phyloP scores from a whole-genome alignment of 331 rosid species.

The Acacia pycnantha region DNA sequence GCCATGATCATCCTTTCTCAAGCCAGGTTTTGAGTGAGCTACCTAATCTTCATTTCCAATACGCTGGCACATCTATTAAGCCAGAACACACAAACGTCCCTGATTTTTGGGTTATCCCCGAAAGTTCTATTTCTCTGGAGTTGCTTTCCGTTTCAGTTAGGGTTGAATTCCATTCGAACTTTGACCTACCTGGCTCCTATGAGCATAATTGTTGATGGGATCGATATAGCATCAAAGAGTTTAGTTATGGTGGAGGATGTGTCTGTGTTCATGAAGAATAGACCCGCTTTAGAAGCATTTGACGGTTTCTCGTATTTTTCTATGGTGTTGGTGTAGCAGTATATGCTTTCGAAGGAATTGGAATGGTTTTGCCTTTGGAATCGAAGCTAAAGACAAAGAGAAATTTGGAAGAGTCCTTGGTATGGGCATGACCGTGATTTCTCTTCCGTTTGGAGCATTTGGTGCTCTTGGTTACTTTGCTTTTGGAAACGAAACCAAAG shows the following conservation, averaged over 20 bases:
- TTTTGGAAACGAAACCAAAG: constrained; percentile 70
- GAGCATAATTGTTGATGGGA: constrained; percentile 45
- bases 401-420: constrained; percentile 65
- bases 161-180: constrained; percentile 66
- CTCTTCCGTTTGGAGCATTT: constrained; percentile 58
- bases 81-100: not conserved
- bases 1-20: constrained; percentile 44
- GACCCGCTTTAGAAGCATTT: constrained; percentile 38
- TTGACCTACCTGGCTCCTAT: constrained; percentile 80
- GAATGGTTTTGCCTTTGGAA: constrained; percentile 80
- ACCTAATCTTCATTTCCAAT: constrained; percentile 44
- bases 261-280: constrained; percentile 31
- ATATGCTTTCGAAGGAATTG: constrained; percentile 81
- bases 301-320: constrained; percentile 32
- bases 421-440: constrained; percentile 51
- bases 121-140: constrained; percentile 62
- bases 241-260: constrained; percentile 43
- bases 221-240: constrained; percentile 42
- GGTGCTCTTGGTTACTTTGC: constrained; percentile 79
- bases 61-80: constrained; percentile 31
- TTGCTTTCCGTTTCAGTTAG: constrained; percentile 80
- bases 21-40: constrained; percentile 43
- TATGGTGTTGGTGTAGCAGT: constrained; percentile 74
- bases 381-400: constrained; percentile 68
- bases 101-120: constrained; percentile 41